Base-by-base conservation (phyloP, 2,329 filamentous ascomycete species). In the Teratosphaeria destructans region DNA sequence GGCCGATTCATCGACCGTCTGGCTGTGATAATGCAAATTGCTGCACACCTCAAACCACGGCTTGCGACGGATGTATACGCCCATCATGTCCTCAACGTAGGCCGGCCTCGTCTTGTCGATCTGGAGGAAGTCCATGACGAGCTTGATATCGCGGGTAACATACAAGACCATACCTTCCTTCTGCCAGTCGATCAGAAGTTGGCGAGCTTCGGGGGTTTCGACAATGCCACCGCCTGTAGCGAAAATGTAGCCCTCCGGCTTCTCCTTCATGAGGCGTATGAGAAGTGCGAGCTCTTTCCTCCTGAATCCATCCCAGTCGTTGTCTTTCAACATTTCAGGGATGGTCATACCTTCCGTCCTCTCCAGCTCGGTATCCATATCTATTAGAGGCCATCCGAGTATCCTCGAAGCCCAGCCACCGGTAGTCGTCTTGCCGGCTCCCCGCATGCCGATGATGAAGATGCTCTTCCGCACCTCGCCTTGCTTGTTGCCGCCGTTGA, bases 371-470 rank as follows among this genome's bases (percentile, higher is more conserved):
- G 85, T 84, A 71, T 99, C 94, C 32, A 99, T 81, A 71, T 99
- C 94, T 58, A 95, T 77, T 62, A 96, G 86, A 6, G 88, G 85
- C 70, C 90, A 85, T 56, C 85, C 83, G 1, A 97, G 78, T 32
- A 88, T 82, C 62, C 83, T 83, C 0, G 88, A 86, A 69, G 94
- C 87, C 90, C 92, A 96, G 14, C 84, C 82, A 57, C 94, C 94
- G 39, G 89, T 88, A 0, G 94, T 99, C 0, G 94, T 96, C 78
- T 99, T 99, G 29, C 94, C 94, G 49, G 92, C 94, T 59, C 94
- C 94, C 65, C 94, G 85, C 94, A 99, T 99, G 10, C 94, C 94
- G 65, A 99, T 93, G 62, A 99, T 87, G 75, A 96, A 91, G 57
- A 97, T 86, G 0, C 92, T 96, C 55, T 83, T 82, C 66, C 83